Evolutionary conservation across 2,329 filamentous ascomycete genomes (phyloP).

Genomic region (Xylariaceae sp.): DNA sequence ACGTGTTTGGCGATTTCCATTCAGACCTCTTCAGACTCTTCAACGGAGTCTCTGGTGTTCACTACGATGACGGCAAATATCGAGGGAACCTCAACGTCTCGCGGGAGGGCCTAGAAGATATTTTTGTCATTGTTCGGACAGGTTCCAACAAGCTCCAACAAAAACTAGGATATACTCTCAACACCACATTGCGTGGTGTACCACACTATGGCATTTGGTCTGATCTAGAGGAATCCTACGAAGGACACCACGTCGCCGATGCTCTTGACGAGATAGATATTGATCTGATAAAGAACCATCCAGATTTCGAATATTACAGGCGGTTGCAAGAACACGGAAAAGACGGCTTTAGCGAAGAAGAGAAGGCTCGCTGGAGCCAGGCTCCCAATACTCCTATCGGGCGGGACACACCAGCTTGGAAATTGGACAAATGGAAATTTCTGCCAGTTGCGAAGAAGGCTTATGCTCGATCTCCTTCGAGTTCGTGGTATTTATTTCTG

Average conservation of each 20-base stretch:
- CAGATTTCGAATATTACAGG: slow-evolving; percentile 18
- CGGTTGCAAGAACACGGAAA: slow-evolving; percentile 9
- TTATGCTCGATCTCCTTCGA: slow-evolving; percentile 7
- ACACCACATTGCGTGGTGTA: slow-evolving; percentile 12
- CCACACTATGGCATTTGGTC: slow-evolving; percentile 17
- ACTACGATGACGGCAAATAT: background rate
- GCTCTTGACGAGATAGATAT: slow-evolving; percentile 13
- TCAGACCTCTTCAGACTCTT: background rate
- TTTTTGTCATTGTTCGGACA: slow-evolving; percentile 21
- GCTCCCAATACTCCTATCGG: slow-evolving; percentile 11
- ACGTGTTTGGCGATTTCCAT: background rate
- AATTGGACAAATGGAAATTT: slow-evolving; percentile 19
- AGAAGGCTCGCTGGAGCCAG: slow-evolving; percentile 6
- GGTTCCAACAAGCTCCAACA: slow-evolving; percentile 16
- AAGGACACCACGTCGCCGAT: slow-evolving; percentile 10
- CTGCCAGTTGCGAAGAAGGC: slow-evolving; percentile 13
- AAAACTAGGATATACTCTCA: slow-evolving; percentile 12
- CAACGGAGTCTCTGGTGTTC: background rate
- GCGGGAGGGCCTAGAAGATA: slow-evolving; percentile 10
- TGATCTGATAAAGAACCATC: slow-evolving; percentile 7
- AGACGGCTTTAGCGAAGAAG: background rate
- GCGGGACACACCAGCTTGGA: slow-evolving; percentile 16
- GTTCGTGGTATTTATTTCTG: slow-evolving; percentile 15
- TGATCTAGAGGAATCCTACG: slow-evolving; percentile 13
- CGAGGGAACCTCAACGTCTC: slow-evolving; percentile 3